A percentile compares a stretch with the other conserved stretches of the same genome.
Conservation (phyloP, 2,329 filamentous ascomycete genomes). For the Xylogone sp. region DNA sequence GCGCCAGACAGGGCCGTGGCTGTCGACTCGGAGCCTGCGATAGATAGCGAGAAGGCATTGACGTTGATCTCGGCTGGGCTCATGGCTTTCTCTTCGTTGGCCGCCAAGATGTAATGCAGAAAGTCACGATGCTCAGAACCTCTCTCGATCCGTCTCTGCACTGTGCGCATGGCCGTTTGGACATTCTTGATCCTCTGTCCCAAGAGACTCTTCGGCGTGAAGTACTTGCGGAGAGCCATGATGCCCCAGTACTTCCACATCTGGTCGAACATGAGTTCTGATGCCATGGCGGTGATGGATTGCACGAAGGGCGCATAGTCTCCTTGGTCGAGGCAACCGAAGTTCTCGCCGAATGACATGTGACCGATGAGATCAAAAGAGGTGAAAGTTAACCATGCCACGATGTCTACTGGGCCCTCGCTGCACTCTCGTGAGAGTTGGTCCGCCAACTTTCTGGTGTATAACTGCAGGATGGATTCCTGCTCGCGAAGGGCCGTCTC, state of each 20-base stretch:
- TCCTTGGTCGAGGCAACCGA: background rate
- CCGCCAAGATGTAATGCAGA: conserved; percentile 21
- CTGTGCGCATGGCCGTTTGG: background rate
- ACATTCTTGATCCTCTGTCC: background rate
- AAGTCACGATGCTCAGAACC: conserved; percentile 15
- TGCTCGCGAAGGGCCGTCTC: conserved; percentile 16
- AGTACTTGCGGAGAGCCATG: no score
- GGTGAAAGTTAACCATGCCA: background rate
- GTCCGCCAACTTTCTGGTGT: conserved; percentile 16
- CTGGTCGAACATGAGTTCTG: no score
- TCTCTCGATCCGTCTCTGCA: conserved; percentile 3
- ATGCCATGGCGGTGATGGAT: no score
- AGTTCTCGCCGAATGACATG: no score
- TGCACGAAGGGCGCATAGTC: no score
- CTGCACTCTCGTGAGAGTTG: conserved; percentile 9
- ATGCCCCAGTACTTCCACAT: no score
- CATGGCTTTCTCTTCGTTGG: conserved; percentile 16
- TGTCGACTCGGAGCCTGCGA: conserved; percentile 24
- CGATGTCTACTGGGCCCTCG: background rate
- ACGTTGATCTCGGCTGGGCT: conserved; percentile 18
- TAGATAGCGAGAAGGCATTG: conserved; percentile 20
- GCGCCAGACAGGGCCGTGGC: conserved; percentile 21
- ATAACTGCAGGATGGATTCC: conserved; percentile 16
- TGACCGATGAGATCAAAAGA: no score
- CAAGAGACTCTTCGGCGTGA: background rate